phyloP scores from a whole-genome alignment of 306 rosid species.

The Begonia peltatifolia region DNA sequence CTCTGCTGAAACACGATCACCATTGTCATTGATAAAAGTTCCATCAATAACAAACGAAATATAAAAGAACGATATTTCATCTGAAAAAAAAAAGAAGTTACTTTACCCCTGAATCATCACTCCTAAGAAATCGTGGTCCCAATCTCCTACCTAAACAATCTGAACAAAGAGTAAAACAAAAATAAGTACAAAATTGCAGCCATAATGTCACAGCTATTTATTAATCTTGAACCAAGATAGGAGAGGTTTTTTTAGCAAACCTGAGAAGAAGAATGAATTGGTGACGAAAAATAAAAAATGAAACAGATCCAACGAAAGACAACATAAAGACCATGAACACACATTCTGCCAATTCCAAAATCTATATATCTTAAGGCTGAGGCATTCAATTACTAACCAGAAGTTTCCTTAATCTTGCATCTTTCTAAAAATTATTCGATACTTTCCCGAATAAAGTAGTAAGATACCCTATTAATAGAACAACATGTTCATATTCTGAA shows the following conservation, averaged over 20 bases:
- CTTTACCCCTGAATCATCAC: conserved; percentile 89
- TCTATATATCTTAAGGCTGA: too few species aligned
- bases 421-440: too few species aligned
- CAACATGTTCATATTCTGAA: too few species aligned
- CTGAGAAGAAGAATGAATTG: too few species aligned
- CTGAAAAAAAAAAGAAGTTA: conserved; percentile 8
- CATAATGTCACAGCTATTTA: not conserved
- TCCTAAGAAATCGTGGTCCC: conserved; percentile 89
- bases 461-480: too few species aligned
- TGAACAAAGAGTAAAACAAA: conserved; percentile 27
- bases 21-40: conserved; percentile 1
- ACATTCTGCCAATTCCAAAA: not conserved
- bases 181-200: conserved; percentile 6
- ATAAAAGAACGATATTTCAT: not conserved
- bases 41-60: not conserved
- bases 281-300: too few species aligned
- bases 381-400: too few species aligned
- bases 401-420: too few species aligned
- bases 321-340: not conserved
- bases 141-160: conserved; percentile 94
- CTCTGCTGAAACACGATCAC: conserved; percentile 41
- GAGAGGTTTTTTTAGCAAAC: too few species aligned
- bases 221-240: too few species aligned
- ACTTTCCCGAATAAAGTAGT: too few species aligned
- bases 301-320: conserved; percentile 6